These are phyloP conservation scores for Metschnikowia rubicola DNA, from an alignment of 805 yeast species.

Conservation along the genomic window DNA sequence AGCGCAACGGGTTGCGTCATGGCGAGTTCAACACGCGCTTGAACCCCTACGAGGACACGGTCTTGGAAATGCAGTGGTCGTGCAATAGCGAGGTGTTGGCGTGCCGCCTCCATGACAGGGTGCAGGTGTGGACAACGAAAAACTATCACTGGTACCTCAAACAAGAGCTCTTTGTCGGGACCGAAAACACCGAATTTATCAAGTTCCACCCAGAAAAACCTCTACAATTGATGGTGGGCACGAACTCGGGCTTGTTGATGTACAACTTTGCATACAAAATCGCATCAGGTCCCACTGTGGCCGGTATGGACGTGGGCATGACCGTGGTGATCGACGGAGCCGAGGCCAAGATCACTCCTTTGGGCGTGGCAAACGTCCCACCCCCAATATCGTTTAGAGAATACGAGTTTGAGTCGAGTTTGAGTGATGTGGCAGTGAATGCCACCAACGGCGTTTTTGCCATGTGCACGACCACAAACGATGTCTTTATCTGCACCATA, in stretches of 20 bases:
- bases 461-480: constrained; percentile 45
- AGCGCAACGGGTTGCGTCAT: constrained; percentile 88
- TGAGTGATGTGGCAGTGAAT: constrained; percentile 64
- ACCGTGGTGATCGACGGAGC: constrained; percentile 77
- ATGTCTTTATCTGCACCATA: constrained; percentile 36
- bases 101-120: constrained; percentile 52
- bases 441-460: constrained; percentile 58
- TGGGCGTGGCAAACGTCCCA: constrained; percentile 83
- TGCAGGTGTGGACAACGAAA: constrained; percentile 88
- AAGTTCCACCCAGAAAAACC: constrained; percentile 93
- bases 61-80: constrained; percentile 71
- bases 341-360: constrained; percentile 71
- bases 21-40: constrained; percentile 76
- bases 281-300: constrained; percentile 62
- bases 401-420: constrained; percentile 48
- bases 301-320: constrained; percentile 75
- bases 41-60: constrained; percentile 41
- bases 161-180: constrained; percentile 54
- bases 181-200: constrained; percentile 38
- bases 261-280: constrained; percentile 64
- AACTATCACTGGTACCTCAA: constrained; percentile 96
- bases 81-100: constrained; percentile 76
- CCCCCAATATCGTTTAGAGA: constrained; percentile 86
- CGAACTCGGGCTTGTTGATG: constrained; percentile 49
- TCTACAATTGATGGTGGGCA: constrained; percentile 65